Base-by-base conservation (phyloP, 2,329 filamentous ascomycete genomes). In the Fusarium abutilonis region DNA sequence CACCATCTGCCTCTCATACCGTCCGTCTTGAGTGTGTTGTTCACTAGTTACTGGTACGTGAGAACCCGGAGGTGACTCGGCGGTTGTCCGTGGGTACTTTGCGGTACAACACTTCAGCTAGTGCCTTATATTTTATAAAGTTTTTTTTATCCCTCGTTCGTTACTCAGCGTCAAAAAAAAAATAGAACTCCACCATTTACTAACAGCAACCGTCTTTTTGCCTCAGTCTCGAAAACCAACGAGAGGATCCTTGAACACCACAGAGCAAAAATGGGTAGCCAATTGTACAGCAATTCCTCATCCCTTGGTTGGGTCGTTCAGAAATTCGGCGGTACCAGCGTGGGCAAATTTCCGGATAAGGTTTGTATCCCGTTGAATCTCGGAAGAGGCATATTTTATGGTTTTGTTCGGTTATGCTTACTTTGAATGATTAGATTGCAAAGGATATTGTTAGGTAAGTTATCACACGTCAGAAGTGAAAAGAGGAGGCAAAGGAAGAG, bases 281-380 rank as follows among this genome's bases (percentile, higher is more conserved):
- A 71, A 14, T 67, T 69, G 36, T 63, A 72, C 57, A 70, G 63
- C 64, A 80, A 80, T 66, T 68, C 73, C 44, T 70, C 74, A 51
- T 69, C 70, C 42, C 79, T 81, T 64, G 82, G 82, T 67, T 97
- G 93, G 93, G 83, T 96, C 28, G 90, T 97, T 46, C 93, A 97
- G 76, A 97, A 97, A 78, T 97, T 96, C 76, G 93, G 93, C 62
- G 94, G 94, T 47, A 99, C 94, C 48, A 96, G 92, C 73, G 91
- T 98, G 47, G 95, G 94, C 70, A 98, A 98, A 79, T 97, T 96
- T 71, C 89, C 93, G 48, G 84, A 86, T 68, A 89, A 89, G 78
- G 82, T 84, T 72, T 56, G 78, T 76, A 32, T 21, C 44, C 47
- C 19, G 44, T 58, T 23, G 15, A 34, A 11, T 29, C 9, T 36